These are phyloP conservation scores for Fusarium tjaetaba DNA, from an alignment of 2,329 filamentous ascomycete species.

Conservation along the genomic window DNA sequence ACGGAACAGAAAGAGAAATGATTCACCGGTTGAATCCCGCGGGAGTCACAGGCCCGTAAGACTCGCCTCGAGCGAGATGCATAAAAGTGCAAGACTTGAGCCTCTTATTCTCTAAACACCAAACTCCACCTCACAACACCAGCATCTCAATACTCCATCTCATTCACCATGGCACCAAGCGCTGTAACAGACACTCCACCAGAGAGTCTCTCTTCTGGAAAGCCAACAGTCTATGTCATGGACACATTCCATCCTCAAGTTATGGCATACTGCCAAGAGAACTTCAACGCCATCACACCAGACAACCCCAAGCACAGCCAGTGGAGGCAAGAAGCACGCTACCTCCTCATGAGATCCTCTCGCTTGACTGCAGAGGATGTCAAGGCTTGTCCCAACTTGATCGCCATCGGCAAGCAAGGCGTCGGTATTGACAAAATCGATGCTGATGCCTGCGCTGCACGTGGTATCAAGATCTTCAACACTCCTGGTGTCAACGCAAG, in stretches of 20 bases:
- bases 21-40: background rate
- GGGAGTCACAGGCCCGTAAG: accelerated
- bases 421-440: slow-evolving; percentile 60
- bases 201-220: slow-evolving; percentile 10
- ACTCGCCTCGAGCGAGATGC: background rate
- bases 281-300: slow-evolving; percentile 53
- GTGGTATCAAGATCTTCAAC: slow-evolving; percentile 57
- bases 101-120: background rate
- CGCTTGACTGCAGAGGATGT: slow-evolving; percentile 52
- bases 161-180: slow-evolving; percentile 15
- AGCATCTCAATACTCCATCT: too few relatives aligned
- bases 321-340: slow-evolving; percentile 55
- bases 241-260: slow-evolving; percentile 52
- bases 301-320: slow-evolving; percentile 47
- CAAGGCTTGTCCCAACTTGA: slow-evolving; percentile 47
- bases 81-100: slow-evolving; percentile 19
- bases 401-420: slow-evolving; percentile 58
- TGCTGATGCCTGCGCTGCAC: slow-evolving; percentile 48
- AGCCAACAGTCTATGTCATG: slow-evolving; percentile 54
- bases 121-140: background rate
- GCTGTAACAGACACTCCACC: slow-evolving; percentile 1
- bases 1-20: background rate
- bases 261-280: slow-evolving; percentile 46
- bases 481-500: slow-evolving; percentile 58
- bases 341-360: slow-evolving; percentile 52